Evolutionary conservation across 805 yeast species (phyloP).

Genomic region (Saccharomycopsis sp.): DNA sequence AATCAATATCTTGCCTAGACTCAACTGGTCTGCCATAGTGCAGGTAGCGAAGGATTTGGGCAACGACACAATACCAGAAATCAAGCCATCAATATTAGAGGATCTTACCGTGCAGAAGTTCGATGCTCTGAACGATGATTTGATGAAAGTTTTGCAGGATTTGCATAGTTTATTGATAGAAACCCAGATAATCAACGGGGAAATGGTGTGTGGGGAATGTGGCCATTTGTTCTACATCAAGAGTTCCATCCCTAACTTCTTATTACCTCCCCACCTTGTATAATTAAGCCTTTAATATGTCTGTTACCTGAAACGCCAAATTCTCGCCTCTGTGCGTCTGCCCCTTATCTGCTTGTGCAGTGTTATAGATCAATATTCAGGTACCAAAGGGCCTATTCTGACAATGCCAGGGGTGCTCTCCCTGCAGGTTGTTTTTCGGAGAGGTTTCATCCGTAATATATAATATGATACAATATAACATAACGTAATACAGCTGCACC

Average conservation of each 20-base stretch:
- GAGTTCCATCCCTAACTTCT: conserved; percentile 88
- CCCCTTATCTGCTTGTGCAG: background rate
- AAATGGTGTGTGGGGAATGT: conserved; percentile 83
- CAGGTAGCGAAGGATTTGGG: conserved; percentile 73
- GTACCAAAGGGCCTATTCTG: background rate
- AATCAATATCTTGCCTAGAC: conserved; percentile 64
- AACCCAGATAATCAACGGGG: conserved; percentile 82
- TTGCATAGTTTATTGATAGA: conserved; percentile 75
- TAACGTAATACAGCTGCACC: background rate
- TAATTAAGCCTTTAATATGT: background rate
- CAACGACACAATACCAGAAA: conserved; percentile 51
- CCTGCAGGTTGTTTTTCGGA: background rate
- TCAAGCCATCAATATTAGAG: conserved; percentile 44
- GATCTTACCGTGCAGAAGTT: conserved; percentile 18
- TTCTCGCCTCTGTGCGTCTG: background rate
- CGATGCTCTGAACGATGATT: conserved; percentile 41
- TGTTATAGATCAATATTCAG: background rate
- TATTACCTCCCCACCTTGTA: conserved; percentile 87
- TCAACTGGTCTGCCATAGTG: conserved; percentile 84
- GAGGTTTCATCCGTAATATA: background rate
- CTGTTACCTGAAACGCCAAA: background rate
- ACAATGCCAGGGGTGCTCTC: background rate
- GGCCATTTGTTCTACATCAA: conserved; percentile 83
- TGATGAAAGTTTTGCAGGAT: conserved; percentile 56
- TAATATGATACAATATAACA: background rate